phyloP scores from a whole-genome alignment of 768 basidiomycete species.

The Dioszegia aurantiaca region DNA sequence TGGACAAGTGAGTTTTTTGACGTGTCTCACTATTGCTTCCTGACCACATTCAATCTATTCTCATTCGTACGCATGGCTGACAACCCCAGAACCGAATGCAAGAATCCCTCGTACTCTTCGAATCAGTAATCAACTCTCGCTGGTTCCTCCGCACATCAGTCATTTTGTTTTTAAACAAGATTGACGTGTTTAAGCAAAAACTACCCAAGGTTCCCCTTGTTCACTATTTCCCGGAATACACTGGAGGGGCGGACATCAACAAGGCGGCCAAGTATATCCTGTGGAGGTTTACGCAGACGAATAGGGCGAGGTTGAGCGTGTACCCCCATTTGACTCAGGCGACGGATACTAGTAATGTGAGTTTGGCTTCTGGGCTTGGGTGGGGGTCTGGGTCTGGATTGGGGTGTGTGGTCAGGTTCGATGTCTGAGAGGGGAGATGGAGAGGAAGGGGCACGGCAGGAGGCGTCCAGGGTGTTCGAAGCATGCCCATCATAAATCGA shows the following conservation, averaged over 20 bases:
- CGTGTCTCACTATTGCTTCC: not conserved
- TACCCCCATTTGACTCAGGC: conserved; percentile 91
- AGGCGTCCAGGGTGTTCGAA: not conserved
- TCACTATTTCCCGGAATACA: conserved; percentile 77
- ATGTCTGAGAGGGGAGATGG: not conserved
- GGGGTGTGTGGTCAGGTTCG: not conserved
- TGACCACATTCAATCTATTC: not conserved
- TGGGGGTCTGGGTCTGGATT: not conserved
- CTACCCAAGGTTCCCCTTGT: conserved; percentile 60
- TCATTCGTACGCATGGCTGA: not conserved
- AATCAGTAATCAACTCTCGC: conserved; percentile 72
- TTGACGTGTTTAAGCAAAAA: conserved; percentile 73
- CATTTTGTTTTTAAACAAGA: conserved; percentile 59
- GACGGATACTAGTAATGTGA: conserved; percentile 79
- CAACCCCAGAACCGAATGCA: conserved; percentile 68
- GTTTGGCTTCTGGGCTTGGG: conserved; percentile 18
- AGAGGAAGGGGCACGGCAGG: not conserved
- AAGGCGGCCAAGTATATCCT: conserved; percentile 92
- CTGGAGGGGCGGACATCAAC: conserved; percentile 76
- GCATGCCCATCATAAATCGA: not conserved
- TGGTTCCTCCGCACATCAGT: conserved; percentile 67
- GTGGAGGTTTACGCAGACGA: conserved; percentile 89
- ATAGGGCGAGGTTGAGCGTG: conserved; percentile 60
- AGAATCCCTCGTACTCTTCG: conserved; percentile 71
- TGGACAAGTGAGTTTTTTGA: conserved; percentile 46